Percentiles rank a stretch among this genome's conserved stretches.
These are phyloP conservation scores for Fragilaria crotonensis DNA, from an alignment of 108 stramenopile species.

Conservation along the genomic window DNA sequence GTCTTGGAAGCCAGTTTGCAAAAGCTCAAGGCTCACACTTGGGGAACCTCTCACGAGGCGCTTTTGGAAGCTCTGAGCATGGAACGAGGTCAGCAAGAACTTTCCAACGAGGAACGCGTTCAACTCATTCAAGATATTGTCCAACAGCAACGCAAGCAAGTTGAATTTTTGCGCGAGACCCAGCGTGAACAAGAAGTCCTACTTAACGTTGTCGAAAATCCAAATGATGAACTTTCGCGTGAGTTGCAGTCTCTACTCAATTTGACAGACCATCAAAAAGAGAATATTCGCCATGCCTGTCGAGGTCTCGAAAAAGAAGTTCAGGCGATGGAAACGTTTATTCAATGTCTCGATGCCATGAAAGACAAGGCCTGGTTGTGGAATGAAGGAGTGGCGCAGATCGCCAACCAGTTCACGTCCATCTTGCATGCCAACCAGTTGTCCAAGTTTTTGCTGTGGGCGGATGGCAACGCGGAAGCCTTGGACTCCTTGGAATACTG, in stretches of 20 bases:
- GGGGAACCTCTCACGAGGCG: slow-evolving; percentile 62
- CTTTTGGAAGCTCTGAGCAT: slow-evolving; percentile 78
- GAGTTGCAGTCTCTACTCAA: slow-evolving; percentile 59
- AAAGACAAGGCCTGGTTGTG: slow-evolving; percentile 66
- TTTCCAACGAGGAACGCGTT: slow-evolving; percentile 49
- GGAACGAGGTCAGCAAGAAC: slow-evolving; percentile 79
- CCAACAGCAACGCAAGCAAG: slow-evolving; percentile 71
- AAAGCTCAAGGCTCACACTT: slow-evolving; percentile 62
- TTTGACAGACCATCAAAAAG: slow-evolving; percentile 48
- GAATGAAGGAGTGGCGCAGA: slow-evolving; percentile 66
- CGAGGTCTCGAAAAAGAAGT: slow-evolving; percentile 52
- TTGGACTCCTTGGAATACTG: slow-evolving; percentile 80
- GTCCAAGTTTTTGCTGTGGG: slow-evolving; percentile 81
- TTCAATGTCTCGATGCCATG: slow-evolving; percentile 54
- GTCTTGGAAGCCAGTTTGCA: slow-evolving; percentile 68
- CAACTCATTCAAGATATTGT: slow-evolving; percentile 62
- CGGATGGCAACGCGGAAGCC: slow-evolving; percentile 78
- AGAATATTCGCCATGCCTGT: slow-evolving; percentile 27
- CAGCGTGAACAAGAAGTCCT: slow-evolving; percentile 69
- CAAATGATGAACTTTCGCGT: slow-evolving; percentile 38
- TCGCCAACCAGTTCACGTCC: slow-evolving; percentile 61
- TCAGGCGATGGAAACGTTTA: slow-evolving; percentile 54
- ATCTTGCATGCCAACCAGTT: slow-evolving; percentile 82
- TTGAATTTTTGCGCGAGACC: slow-evolving; percentile 50
- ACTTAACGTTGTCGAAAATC: slow-evolving; percentile 15